A percentile compares a stretch with the other conserved stretches of the same genome.
These are phyloP conservation scores for Amaranthus palmeri DNA, from an alignment of 148 eudicot genomes.

Conservation along the genomic window DNA sequence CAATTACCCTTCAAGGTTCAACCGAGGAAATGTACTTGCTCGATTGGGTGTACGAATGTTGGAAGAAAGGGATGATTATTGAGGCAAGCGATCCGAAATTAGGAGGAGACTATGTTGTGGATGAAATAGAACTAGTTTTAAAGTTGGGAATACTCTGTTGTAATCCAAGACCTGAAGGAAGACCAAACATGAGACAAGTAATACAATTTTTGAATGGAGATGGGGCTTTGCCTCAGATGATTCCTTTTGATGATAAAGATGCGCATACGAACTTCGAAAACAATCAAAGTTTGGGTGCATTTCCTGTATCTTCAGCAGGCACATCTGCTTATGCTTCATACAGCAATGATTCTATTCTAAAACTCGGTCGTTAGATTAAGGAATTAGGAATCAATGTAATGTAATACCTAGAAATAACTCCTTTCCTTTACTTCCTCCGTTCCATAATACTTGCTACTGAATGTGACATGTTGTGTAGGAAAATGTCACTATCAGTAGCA, in stretches of 20 bases:
- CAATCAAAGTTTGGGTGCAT: slow-evolving; percentile 13
- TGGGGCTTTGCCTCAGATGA: slow-evolving; percentile 1
- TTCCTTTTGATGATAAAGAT: slow-evolving; percentile 7
- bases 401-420: background rate
- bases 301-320: slow-evolving; percentile 12
- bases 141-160: slow-evolving; percentile 40
- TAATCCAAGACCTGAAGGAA: slow-evolving; percentile 21
- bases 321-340: slow-evolving; percentile 10
- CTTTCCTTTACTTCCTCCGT: background rate
- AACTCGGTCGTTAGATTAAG: slow-evolving; percentile 16
- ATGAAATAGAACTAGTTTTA: slow-evolving; percentile 33
- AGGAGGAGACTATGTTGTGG: slow-evolving; percentile 22
- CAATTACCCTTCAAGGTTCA: slow-evolving; percentile 16
- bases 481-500: too few relatives aligned
- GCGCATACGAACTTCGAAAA: background rate
- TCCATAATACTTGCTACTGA: too few relatives aligned
- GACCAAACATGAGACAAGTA: slow-evolving; percentile 44
- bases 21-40: slow-evolving; percentile 19
- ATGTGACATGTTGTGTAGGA: too few relatives aligned
- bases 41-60: slow-evolving; percentile 32
- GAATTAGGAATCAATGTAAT: background rate
- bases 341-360: slow-evolving; percentile 21
- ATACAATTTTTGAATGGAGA: slow-evolving; percentile 34
- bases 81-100: slow-evolving; percentile 31
- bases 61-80: slow-evolving; percentile 27